Evolutionary conservation across 345 rosid species (phyloP).

Genomic region (Dovyalis caffra): DNA sequence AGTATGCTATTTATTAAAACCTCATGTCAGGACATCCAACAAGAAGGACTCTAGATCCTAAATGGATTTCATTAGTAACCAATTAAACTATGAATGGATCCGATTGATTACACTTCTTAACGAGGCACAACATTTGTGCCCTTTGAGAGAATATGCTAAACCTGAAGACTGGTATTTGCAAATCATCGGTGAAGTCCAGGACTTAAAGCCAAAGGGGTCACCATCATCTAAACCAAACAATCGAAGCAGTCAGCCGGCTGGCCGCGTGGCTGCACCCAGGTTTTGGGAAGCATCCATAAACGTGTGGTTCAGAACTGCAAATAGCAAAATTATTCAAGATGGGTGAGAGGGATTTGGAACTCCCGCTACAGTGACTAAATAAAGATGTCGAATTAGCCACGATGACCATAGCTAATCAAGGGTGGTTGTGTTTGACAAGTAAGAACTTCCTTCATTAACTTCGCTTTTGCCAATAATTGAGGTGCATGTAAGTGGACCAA

Average conservation of each 20-base stretch:
- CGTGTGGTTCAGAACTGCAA: not conserved
- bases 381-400: not conserved
- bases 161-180: too few species aligned
- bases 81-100: too few species aligned
- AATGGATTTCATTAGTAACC: too few species aligned
- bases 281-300: not conserved
- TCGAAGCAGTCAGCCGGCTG: not conserved
- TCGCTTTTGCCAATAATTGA: not conserved
- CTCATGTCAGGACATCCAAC: too few species aligned
- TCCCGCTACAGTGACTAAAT: not conserved
- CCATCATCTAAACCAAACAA: not conserved
- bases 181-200: not conserved
- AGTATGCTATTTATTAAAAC: too few species aligned
- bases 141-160: too few species aligned
- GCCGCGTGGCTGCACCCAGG: not conserved
- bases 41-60: too few species aligned
- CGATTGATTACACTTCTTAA: too few species aligned
- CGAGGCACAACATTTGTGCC: too few species aligned
- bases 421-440: not conserved
- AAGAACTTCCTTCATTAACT: not conserved
- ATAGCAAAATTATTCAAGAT: not conserved
- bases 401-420: not conserved
- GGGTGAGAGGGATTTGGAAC: not conserved
- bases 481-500: too few species aligned
- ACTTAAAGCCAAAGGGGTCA: not conserved